These are phyloP conservation scores for Amanita jacksonii DNA, from an alignment of 768 basidiomycete genomes.

Conservation along the genomic window DNA sequence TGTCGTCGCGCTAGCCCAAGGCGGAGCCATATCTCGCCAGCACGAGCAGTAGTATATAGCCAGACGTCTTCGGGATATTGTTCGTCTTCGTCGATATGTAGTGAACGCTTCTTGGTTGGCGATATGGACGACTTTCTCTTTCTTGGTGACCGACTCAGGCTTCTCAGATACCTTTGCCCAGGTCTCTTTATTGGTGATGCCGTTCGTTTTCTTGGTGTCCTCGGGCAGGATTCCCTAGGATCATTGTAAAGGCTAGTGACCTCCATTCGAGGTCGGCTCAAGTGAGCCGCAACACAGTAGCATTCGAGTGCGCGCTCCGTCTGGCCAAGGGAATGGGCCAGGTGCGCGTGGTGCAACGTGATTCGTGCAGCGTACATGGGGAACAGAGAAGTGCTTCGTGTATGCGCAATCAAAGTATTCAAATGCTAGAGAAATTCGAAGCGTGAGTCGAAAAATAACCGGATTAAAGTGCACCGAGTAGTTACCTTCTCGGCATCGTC, in stretches of 20 bases:
- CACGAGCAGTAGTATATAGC: conserved; percentile 23
- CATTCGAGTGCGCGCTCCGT: conserved; percentile 45
- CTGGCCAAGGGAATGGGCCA: conserved; percentile 58
- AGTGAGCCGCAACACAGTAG: conserved; percentile 51
- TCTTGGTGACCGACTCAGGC: neutral
- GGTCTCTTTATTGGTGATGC: neutral
- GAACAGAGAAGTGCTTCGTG: conserved; percentile 24
- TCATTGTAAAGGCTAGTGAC: neutral
- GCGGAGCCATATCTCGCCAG: conserved; percentile 25
- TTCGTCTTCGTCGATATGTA: conserved; percentile 8
- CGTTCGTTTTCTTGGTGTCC: neutral
- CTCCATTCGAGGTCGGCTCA: conserved; percentile 20
- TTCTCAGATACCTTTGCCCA: neutral
- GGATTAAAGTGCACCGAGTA: neutral
- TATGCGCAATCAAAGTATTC: conserved; percentile 6
- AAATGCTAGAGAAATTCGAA: neutral
- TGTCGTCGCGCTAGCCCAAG: conserved; percentile 17
- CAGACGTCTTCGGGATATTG: conserved; percentile 24
- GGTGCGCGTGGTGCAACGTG: conserved; percentile 60
- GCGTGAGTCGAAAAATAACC: neutral
- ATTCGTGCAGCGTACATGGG: conserved; percentile 48
- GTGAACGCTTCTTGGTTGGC: neutral
- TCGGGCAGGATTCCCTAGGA: neutral
- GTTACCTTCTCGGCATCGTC: conserved; percentile 49
- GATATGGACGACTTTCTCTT: neutral